These are phyloP conservation scores for Acer yangbiense DNA, from an alignment of 345 rosid genomes.

Conservation along the genomic window DNA sequence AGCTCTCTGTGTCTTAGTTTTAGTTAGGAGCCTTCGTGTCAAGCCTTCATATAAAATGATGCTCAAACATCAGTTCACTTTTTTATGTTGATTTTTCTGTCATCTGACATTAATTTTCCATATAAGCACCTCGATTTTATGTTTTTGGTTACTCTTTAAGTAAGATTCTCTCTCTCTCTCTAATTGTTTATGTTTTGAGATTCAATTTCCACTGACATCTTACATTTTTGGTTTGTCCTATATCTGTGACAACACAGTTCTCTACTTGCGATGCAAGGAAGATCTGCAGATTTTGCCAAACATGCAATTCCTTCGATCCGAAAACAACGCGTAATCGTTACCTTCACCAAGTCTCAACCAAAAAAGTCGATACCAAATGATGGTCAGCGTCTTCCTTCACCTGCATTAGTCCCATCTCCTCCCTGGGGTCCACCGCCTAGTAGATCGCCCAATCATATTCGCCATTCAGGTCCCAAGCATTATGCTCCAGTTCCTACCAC, in stretches of 20 bases:
- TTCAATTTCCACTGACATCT: neutral
- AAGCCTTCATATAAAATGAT: neutral
- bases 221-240: neutral
- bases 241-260: slow-evolving; percentile 48
- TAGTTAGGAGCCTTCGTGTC: neutral
- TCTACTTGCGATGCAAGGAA: slow-evolving; percentile 75
- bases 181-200: neutral
- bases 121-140: neutral
- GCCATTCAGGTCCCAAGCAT: slow-evolving; percentile 61
- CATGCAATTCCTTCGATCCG: slow-evolving; percentile 69
- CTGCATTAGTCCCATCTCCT: slow-evolving; percentile 35
- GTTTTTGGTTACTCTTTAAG: no score
- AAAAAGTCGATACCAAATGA: slow-evolving; percentile 44
- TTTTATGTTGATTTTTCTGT: neutral
- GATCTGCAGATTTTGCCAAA: slow-evolving; percentile 69
- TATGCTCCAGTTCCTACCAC: slow-evolving; percentile 46
- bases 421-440: slow-evolving; percentile 67
- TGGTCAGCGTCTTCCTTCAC: slow-evolving; percentile 36
- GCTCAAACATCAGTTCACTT: neutral
- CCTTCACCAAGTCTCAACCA: slow-evolving; percentile 70
- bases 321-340: slow-evolving; percentile 73
- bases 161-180: no score
- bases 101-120: neutral
- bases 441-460: slow-evolving; percentile 54
- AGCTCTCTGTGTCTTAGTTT: neutral